Conservation (phyloP, 2,329 filamentous ascomycete genomes). For the Stagonosporopsis rhizophila region DNA sequence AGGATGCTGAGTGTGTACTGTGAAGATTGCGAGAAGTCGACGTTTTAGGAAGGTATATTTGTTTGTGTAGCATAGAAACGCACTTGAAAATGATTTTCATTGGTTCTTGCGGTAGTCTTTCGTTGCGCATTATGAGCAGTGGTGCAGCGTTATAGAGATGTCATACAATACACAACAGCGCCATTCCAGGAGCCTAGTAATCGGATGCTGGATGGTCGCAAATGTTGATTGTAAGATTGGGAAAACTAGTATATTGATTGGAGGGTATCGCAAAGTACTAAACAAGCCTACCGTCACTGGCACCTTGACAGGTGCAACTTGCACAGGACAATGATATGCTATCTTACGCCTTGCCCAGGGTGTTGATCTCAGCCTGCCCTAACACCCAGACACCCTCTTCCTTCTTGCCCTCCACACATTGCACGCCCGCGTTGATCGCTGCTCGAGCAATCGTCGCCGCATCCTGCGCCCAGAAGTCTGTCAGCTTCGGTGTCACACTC, state of each 20-base stretch:
- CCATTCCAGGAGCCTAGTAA: neutral
- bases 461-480: conserved; percentile 76
- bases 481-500: conserved; percentile 52
- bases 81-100: neutral
- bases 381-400: conserved; percentile 68
- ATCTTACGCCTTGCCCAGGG: conserved; percentile 60
- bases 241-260: neutral
- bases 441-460: conserved; percentile 65
- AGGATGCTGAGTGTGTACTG: neutral
- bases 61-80: neutral
- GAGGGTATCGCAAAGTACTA: conserved; percentile 7
- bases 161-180: neutral
- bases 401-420: conserved; percentile 50
- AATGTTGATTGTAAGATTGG: neutral
- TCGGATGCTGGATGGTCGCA: neutral
- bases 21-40: neutral
- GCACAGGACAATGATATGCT: neutral
- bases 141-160: neutral
- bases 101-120: neutral
- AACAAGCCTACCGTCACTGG: neutral
- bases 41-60: too few relatives aligned
- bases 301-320: neutral
- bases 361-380: conserved; percentile 68
- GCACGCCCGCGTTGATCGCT: conserved; percentile 15
- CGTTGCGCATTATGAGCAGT: neutral